Evolutionary conservation across 2,329 filamentous ascomycete genomes (phyloP), one percentile per base, ranked within the genome.

Genomic region (Fusarium foetens): DNA sequence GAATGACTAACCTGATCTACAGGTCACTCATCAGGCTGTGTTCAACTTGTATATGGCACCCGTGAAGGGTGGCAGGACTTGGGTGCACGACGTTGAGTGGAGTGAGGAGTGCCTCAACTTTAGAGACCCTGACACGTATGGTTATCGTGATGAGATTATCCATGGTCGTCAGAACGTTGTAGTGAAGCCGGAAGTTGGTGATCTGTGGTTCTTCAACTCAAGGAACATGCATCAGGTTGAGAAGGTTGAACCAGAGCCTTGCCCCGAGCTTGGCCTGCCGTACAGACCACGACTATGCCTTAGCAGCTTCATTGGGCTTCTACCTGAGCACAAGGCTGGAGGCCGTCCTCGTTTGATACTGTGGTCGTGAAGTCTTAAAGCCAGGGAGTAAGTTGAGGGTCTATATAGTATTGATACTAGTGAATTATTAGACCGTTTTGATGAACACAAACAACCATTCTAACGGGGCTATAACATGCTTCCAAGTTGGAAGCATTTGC

Each of bases 201-300:
- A 58, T 6, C 16, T 58, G 8, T 58, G 54, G 54, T 58, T 58
- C 31, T 58, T 58, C 25, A 58, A 58, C 21, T 58, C 54, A n/a
- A 58, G 54, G 16, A 58, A 58, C 19, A 49, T 58, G 54, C 42
- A 58, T 17, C 54, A 58, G 42, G 54, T 58, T 27, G 42, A 58
- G 8, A 58, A 58, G 11, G 54, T 58, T 14, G 42, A 49, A 1
- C 54, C 54, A 23, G 54, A 58, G 23, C 54, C 42, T 4, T 58
- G 54, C 7, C 33, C 23, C 4, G 42, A 58, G 21, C 54, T 58
- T 13, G 33, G 42, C 5, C 33, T 58, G 12, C 31, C 54, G 12
- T 49, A 38, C 21, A 27, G 54, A 19, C 54, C 54, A 49, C 31
- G 54, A 14, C 42, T 58, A 2, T 58, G 54, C 25, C 31, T 58